Evolutionary conservation across 345 rosid species (phyloP).

Genomic region (Murraya paniculata): DNA sequence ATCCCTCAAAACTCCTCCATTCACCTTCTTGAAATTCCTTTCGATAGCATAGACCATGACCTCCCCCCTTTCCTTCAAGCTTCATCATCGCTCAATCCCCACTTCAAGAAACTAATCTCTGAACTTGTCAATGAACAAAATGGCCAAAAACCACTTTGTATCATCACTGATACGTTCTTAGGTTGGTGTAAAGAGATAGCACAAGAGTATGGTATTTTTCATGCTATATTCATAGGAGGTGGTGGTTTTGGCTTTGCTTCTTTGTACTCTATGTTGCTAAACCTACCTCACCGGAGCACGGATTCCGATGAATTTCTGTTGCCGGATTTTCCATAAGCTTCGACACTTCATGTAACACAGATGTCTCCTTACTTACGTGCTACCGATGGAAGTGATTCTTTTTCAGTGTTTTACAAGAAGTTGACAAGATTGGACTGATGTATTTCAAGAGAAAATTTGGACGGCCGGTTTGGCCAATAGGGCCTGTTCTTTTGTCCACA

Average conservation of each 20-base stretch:
- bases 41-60: constrained; percentile 34
- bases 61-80: constrained; percentile 55
- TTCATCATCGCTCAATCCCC: constrained; percentile 28
- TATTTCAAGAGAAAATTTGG: constrained; percentile 25
- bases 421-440: constrained; percentile 21
- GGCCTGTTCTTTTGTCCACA: constrained; percentile 23
- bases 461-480: constrained; percentile 25
- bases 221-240: constrained; percentile 22
- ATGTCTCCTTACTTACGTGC: constrained; percentile 8
- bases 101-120: constrained; percentile 25
- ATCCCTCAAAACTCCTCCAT: constrained; percentile 34
- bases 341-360: constrained; percentile 20
- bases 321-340: constrained; percentile 27
- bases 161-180: constrained; percentile 7
- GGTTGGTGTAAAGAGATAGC: constrained; percentile 16
- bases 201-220: constrained; percentile 29
- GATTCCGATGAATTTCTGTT: constrained; percentile 18
- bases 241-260: constrained; percentile 33
- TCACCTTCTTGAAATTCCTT: constrained; percentile 44
- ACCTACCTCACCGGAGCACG: constrained; percentile 16
- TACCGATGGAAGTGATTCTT: constrained; percentile 28
- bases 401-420: constrained; percentile 4
- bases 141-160: constrained; percentile 32
- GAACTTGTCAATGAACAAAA: constrained; percentile 15
- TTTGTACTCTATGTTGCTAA: constrained; percentile 26